phyloP scores from a whole-genome alignment of 495 filamentous ascomycete species.

The Podospora tetraspora region DNA sequence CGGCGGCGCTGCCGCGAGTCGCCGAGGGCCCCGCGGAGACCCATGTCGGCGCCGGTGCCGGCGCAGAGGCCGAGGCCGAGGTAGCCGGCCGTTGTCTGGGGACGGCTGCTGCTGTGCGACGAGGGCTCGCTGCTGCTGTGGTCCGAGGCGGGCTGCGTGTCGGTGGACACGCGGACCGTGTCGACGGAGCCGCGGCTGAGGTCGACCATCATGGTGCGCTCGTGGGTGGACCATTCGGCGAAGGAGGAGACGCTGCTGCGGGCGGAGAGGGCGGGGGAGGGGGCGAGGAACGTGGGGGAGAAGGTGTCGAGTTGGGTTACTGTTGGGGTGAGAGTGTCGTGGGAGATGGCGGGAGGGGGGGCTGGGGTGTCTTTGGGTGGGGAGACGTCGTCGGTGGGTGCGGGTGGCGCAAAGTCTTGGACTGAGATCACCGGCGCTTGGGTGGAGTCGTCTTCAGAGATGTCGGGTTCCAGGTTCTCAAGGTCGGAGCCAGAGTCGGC shows the following conservation, averaged over 20 bases:
- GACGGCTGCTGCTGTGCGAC: slow-evolving; percentile 12
- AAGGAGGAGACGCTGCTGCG: slow-evolving; percentile 1
- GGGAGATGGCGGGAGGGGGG: background rate
- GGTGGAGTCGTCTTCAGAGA: background rate
- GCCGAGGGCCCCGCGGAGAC: slow-evolving; percentile 31
- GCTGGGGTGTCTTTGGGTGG: background rate
- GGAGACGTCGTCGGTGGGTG: background rate
- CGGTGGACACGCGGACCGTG: slow-evolving; percentile 11
- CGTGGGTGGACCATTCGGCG: slow-evolving; percentile 3
- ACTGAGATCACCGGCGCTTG: slow-evolving; percentile 5
- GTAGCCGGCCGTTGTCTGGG: slow-evolving; percentile 34
- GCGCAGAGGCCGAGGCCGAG: slow-evolving; percentile 34
- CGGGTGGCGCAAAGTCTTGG: slow-evolving; percentile 6
- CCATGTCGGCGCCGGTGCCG: slow-evolving; percentile 25
- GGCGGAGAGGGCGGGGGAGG: background rate
- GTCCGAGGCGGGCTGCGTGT: background rate
- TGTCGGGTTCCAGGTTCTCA: slow-evolving; percentile 1
- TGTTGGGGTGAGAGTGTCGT: background rate
- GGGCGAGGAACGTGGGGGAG: background rate
- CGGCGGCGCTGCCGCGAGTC: slow-evolving; percentile 15
- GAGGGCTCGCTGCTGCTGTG: background rate
- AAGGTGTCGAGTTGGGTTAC: background rate
- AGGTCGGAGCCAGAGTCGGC: slow-evolving; percentile 5
- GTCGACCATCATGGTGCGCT: background rate
- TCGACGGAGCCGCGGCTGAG: slow-evolving; percentile 22